A percentile compares a stretch with the other conserved stretches of the same genome.
phyloP scores from a whole-genome alignment of 805 yeast genomes.

The Pichia phayaonensis region DNA sequence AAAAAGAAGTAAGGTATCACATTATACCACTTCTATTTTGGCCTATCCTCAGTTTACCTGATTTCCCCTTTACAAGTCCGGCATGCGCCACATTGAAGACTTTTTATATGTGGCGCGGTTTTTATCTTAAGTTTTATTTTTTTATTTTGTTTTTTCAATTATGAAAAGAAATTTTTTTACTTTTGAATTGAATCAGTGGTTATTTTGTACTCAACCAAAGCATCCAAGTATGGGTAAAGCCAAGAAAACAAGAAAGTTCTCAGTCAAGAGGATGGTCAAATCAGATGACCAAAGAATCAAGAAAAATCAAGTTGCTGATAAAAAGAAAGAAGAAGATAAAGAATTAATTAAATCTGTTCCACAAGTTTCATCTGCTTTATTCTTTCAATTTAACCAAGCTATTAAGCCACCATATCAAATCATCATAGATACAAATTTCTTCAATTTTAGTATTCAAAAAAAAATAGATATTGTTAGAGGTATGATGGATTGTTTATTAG shows the following conservation, averaged over 20 bases:
- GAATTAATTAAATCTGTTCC: conserved; percentile 74
- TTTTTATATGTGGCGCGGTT: not conserved
- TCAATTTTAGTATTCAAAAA: conserved; percentile 93
- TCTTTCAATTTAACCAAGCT: conserved; percentile 89
- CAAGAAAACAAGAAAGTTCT: conserved; percentile 93
- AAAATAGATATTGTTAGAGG: conserved; percentile 93
- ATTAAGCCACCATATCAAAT: conserved; percentile 98
- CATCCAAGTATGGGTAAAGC: conserved; percentile 79
- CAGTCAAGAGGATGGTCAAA: conserved; percentile 79
- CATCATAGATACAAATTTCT: conserved; percentile 91
- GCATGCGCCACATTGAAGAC: not conserved
- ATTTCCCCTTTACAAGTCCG: too few species aligned
- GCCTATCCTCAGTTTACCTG: too few species aligned
- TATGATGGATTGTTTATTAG: conserved; percentile 91
- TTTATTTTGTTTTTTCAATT: not conserved
- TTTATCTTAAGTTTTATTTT: not conserved
- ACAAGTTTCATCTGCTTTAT: conserved; percentile 91
- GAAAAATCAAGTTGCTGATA: conserved; percentile 35
- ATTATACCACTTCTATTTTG: too few species aligned
- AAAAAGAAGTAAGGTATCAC: too few species aligned
- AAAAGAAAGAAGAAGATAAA: conserved; percentile 49
- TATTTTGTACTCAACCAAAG: not conserved
- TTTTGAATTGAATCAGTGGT: not conserved
- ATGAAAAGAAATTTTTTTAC: not conserved
- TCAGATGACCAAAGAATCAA: conserved; percentile 61